phyloP scores from a whole-genome alignment of 495 filamentous ascomycete species.

The Elaphomyces granulatus region DNA sequence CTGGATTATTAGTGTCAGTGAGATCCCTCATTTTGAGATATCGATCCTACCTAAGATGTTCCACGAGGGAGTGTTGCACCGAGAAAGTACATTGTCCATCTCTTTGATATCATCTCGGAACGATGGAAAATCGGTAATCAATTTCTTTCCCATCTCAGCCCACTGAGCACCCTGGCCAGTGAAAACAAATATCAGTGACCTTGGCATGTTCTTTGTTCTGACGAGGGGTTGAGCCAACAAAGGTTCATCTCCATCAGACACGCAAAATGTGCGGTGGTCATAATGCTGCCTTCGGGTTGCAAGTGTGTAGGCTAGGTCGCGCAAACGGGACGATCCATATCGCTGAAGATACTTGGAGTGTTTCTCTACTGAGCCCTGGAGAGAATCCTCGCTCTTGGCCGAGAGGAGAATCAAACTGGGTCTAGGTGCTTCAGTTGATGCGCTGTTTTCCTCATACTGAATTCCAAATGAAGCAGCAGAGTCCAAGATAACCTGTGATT shows the following conservation, averaged over 20 bases:
- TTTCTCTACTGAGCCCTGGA: not conserved
- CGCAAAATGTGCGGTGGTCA: conserved; percentile 10
- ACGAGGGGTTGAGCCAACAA: not conserved
- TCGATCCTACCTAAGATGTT: conserved; percentile 10
- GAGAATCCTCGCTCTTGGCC: not conserved
- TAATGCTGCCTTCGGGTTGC: conserved; percentile 14
- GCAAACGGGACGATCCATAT: conserved; percentile 3
- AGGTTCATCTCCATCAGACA: conserved; percentile 5
- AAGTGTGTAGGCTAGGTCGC: conserved; percentile 16
- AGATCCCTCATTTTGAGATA: not conserved
- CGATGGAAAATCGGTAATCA: conserved; percentile 4
- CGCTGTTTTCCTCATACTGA: not conserved
- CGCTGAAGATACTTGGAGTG: conserved; percentile 6
- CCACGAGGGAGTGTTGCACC: conserved; percentile 7
- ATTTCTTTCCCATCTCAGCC: conserved; percentile 7
- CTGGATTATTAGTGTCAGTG: not conserved
- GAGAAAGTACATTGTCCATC: conserved; percentile 12
- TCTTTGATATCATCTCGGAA: conserved; percentile 10
- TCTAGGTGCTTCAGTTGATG: not conserved
- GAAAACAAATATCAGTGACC: conserved; percentile 9
- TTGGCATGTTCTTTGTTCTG: not conserved
- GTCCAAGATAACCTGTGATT: conserved; percentile 1
- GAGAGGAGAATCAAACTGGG: not conserved
- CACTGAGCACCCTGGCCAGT: conserved; percentile 19
- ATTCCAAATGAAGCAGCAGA: conserved; percentile 1